A percentile compares a stretch with the other conserved stretches of the same genome.
phyloP scores from a whole-genome alignment of 2,329 filamentous ascomycete genomes.

The Dactylellina sp. region DNA sequence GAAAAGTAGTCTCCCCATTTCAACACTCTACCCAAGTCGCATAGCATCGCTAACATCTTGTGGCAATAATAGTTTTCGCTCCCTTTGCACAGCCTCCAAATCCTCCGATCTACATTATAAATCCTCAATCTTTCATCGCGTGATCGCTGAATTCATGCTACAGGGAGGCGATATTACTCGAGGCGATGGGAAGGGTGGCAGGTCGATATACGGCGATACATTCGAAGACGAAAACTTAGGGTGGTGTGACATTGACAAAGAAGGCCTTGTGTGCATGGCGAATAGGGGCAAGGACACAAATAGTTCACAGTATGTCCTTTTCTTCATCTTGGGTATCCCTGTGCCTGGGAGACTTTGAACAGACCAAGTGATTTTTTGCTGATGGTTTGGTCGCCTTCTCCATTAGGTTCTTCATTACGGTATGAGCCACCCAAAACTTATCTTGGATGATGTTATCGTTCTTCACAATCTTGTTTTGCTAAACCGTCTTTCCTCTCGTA shows the following conservation, averaged over 20 bases:
- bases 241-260: conserved; percentile 75
- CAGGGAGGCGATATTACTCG: conserved; percentile 77
- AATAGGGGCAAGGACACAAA: conserved; percentile 75
- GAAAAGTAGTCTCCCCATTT: conserved; percentile 64
- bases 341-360: not conserved
- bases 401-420: conserved; percentile 62
- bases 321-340: not conserved
- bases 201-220: conserved; percentile 76
- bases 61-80: conserved; percentile 63
- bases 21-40: not conserved
- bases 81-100: conserved; percentile 64
- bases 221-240: conserved; percentile 79
- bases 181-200: conserved; percentile 74
- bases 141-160: conserved; percentile 78
- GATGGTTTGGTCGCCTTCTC: not conserved
- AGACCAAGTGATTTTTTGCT: conserved; percentile 12
- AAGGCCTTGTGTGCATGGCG: conserved; percentile 74
- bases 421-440: conserved; percentile 67
- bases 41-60: conserved; percentile 12
- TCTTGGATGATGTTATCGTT: not conserved
- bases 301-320: conserved; percentile 72
- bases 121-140: conserved; percentile 75
- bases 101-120: conserved; percentile 66
- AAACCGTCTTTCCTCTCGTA: conserved; percentile 1
- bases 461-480: conserved; percentile 13